Conservation (phyloP, 2,329 filamentous ascomycete genomes). For the Coniochaeta pulveracea region DNA sequence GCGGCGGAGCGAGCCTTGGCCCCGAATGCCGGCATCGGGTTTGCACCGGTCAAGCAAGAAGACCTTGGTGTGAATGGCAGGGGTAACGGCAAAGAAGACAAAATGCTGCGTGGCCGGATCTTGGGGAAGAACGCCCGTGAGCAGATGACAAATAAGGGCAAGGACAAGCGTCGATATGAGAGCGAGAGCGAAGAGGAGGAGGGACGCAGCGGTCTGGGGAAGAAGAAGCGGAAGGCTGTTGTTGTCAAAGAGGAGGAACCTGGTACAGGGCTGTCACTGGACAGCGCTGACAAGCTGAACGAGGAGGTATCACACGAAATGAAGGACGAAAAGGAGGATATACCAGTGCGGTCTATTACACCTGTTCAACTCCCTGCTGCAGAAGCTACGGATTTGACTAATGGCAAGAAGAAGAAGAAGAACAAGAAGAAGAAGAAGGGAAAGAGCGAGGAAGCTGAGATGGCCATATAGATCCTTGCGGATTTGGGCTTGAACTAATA, state of each 20-base stretch:
- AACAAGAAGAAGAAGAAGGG: conserved; percentile 9
- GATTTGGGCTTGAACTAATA: no score
- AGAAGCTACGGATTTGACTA: neutral
- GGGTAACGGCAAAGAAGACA: conserved; percentile 12
- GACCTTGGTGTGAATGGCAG: conserved; percentile 12
- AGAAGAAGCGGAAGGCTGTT: conserved; percentile 9
- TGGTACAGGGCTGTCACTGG: neutral
- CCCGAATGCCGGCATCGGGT: conserved; percentile 30
- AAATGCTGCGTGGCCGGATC: conserved; percentile 20
- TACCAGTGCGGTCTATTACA: no score
- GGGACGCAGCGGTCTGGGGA: conserved; percentile 17
- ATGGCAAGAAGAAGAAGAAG: conserved; percentile 10
- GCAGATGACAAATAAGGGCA: conserved; percentile 7
- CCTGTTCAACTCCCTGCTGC: neutral
- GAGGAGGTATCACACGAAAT: neutral
- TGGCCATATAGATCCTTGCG: no score
- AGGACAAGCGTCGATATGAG: conserved; percentile 6
- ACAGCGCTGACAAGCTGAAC: neutral
- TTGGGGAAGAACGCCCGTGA: conserved; percentile 13
- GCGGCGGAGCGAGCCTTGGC: conserved; percentile 6
- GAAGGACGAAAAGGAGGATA: neutral
- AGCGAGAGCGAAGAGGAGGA: conserved; percentile 20
- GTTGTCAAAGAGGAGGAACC: no score
- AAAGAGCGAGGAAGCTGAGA: conserved; percentile 4
- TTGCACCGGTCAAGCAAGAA: conserved; percentile 16